Evolutionary conservation across 208 protist genomes (phyloP).

Genomic region (Leishmania lainsoni): DNA sequence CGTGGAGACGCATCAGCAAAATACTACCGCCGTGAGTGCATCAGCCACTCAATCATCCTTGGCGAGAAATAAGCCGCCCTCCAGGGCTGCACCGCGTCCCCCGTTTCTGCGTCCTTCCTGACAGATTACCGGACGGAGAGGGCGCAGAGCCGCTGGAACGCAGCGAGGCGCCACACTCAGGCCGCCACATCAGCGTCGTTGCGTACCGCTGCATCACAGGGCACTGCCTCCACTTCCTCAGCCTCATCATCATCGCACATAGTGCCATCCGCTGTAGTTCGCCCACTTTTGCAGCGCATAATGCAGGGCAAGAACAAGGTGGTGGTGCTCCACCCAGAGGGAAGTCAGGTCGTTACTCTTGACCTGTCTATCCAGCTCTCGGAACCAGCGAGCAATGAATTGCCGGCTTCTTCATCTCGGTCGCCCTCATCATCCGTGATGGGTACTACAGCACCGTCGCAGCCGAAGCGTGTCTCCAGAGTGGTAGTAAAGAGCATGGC

Average conservation of each 20-base stretch:
- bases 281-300: constrained; percentile 14
- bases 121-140: constrained; percentile 5
- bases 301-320: constrained; percentile 39
- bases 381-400: not conserved
- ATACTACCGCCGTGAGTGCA: not conserved
- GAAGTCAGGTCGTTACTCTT: constrained; percentile 41
- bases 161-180: not conserved
- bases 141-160: constrained; percentile 10
- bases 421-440: not conserved
- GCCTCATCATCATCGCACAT: not conserved
- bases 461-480: not conserved
- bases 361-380: constrained; percentile 38
- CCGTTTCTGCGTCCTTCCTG: constrained; percentile 3
- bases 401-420: too few relatives aligned
- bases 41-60: not conserved
- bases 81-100: not conserved
- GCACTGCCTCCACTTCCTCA: not conserved
- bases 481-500: constrained; percentile 71
- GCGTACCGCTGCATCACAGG: not conserved
- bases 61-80: not conserved
- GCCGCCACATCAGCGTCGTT: not conserved
- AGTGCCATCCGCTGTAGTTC: not conserved
- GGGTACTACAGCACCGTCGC: not conserved
- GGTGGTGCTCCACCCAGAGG: constrained; percentile 37
- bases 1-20: too few relatives aligned